Evolutionary conservation across 139 green algal genomes (phyloP).

Genomic region (Dunaliella primolecta): DNA sequence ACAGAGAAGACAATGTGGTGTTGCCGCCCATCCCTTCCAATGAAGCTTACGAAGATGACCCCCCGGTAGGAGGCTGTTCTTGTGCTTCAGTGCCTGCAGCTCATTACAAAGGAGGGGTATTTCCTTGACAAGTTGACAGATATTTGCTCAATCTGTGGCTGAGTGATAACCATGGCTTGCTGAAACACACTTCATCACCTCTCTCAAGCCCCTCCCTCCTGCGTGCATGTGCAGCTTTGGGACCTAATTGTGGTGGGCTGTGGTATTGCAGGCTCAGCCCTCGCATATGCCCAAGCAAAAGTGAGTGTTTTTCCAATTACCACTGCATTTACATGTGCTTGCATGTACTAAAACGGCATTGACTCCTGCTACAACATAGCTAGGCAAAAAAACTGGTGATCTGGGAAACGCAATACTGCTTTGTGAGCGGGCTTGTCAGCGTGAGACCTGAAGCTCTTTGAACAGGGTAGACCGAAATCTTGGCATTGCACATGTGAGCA

Average conservation of each 20-base stretch:
- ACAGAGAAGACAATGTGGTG: constrained; percentile 20
- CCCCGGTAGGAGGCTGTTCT: constrained; percentile 32
- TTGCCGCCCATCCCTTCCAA: constrained; percentile 36
- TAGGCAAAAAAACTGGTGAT: too few species aligned
- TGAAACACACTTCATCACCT: too few species aligned
- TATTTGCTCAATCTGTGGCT: neutral
- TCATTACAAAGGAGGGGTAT: neutral
- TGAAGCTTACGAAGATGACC: constrained; percentile 44
- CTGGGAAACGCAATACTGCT: too few species aligned
- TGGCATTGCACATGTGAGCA: too few species aligned
- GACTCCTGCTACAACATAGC: too few species aligned
- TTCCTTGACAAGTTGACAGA: neutral
- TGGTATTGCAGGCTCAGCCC: constrained; percentile 82
- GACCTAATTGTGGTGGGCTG: constrained; percentile 93
- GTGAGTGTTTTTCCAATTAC: too few species aligned
- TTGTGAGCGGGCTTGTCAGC: too few species aligned
- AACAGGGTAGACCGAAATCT: neutral
- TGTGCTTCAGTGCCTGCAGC: neutral
- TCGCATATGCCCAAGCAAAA: constrained; percentile 86
- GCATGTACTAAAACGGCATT: too few species aligned
- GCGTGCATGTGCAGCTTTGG: constrained; percentile 75
- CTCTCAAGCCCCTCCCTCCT: too few species aligned
- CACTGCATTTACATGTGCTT: too few species aligned
- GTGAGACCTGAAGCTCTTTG: neutral
- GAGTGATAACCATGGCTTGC: too few species aligned